These are phyloP conservation scores for Plantago ovata DNA, from an alignment of 257 asterid species.

Conservation along the genomic window DNA sequence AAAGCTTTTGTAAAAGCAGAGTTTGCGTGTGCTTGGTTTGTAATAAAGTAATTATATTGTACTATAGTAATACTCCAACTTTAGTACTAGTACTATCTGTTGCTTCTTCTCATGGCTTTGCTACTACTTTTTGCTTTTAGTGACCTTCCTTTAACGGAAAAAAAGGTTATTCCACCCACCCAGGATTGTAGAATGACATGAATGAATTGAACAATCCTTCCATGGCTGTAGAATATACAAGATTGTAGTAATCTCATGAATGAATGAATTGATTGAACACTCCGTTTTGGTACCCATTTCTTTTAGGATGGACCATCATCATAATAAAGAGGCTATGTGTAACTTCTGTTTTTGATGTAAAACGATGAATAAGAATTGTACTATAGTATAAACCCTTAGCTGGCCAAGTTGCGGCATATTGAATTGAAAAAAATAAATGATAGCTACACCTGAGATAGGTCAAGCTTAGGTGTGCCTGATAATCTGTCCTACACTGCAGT, in stretches of 20 bases:
- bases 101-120: constrained; percentile 4
- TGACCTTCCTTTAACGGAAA: not conserved
- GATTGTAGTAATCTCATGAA: too few relatives aligned
- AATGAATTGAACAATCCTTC: constrained; percentile 5
- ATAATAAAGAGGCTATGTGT: not conserved
- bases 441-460: constrained; percentile 24
- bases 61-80: too few relatives aligned
- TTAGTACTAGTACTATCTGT: not conserved
- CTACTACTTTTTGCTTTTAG: constrained; percentile 9
- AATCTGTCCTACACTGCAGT: constrained; percentile 4
- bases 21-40: constrained; percentile 31
- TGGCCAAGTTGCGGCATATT: constrained; percentile 30
- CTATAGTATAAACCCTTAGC: constrained; percentile 15
- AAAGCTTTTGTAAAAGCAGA: constrained; percentile 17
- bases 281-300: not conserved
- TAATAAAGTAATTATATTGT: constrained; percentile 5
- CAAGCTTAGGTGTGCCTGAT: constrained; percentile 19
- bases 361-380: not conserved
- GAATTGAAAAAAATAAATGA: constrained; percentile 2
- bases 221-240: not conserved
- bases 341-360: not conserved
- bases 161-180: too few relatives aligned
- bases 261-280: too few relatives aligned
- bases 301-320: constrained; percentile 8
- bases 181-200: too few relatives aligned